Evolutionary conservation across 164 flowering plant species (phyloP).

Genomic region (Vitis rupestris): DNA sequence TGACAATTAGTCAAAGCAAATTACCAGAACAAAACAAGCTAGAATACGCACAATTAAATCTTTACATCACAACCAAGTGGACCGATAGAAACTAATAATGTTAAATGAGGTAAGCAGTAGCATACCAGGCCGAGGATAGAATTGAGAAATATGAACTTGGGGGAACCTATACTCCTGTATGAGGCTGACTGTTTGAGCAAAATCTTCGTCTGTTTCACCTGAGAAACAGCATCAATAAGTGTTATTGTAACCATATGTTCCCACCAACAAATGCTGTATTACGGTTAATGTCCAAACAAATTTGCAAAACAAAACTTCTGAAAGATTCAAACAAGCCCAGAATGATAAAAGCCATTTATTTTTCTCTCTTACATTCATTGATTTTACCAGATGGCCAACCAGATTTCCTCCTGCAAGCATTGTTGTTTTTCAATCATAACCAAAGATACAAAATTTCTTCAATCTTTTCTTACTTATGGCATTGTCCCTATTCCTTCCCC

Average conservation of each 20-base stretch:
- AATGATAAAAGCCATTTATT: not conserved
- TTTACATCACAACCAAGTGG: not conserved
- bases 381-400: no score
- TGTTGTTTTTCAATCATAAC: not conserved
- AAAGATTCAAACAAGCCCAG: not conserved
- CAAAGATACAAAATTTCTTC: not conserved
- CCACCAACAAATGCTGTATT: not conserved
- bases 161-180: constrained; percentile 81
- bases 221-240: constrained; percentile 24
- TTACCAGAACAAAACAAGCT: not conserved
- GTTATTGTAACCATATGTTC: not conserved
- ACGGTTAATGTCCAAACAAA: not conserved
- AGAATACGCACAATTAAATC: not conserved
- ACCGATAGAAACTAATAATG: not conserved
- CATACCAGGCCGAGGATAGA: constrained; percentile 96
- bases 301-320: not conserved
- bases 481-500: not conserved
- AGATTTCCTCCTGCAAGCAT: not conserved
- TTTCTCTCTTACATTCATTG: no score
- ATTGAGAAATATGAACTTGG: constrained; percentile 98
- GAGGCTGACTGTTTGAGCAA: constrained; percentile 70
- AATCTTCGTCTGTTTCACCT: constrained; percentile 99
- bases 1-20: not conserved
- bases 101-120: not conserved
- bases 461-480: not conserved